Evolutionary conservation across 495 filamentous ascomycete species (phyloP), one percentile per base, ranked within the genome.

Genomic region (Podospora australis): DNA sequence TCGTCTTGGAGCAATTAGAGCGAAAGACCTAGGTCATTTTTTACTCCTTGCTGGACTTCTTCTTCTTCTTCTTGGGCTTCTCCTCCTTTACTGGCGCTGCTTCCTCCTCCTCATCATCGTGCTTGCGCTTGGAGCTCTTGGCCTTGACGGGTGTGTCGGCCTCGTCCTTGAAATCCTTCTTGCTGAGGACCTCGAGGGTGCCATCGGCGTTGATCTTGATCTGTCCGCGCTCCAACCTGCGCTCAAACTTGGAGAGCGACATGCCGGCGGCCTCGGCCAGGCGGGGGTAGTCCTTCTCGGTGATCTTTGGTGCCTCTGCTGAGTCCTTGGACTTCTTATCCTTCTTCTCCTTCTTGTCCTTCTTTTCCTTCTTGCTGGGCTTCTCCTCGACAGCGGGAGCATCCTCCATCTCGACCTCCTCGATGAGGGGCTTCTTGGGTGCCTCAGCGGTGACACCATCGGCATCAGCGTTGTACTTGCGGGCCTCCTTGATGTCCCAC

Each of bases 381-480:
- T 50, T 47, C 32, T 53, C 55, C 8, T 39, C 58, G 16, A 58
- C 55, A 11, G 49, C 59, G 16, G 60, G 68, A 32, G 68, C 75
- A 52, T 82, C 79, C 20, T 73, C 49, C 78, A 74, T 80, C 49
- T 78, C 77, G 57, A 71, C 67, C 57, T 73, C 69, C 52, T 78
- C 64, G 52, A 81, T 74, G 38, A 75, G 63, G 32, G 76, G 70
- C 61, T 71, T 71, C 65, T 74, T 75, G 17, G 81, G 74, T 51
- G 86, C 86, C 57, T 91, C 82, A 6, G 79, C 79, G 43, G 77
- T 71, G 39, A 96, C 60, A 17, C 90, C 90, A 69, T 98, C 92
- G 39, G 88, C 92, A 68, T 96, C 92, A 22, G 81, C 72, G 66
- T 97, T 97, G 73, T 98, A 98, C 68, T 90, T 94, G 58, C 90